Conservation (phyloP, 1,139 yeast genomes). For the Kazachstania sp. region DNA sequence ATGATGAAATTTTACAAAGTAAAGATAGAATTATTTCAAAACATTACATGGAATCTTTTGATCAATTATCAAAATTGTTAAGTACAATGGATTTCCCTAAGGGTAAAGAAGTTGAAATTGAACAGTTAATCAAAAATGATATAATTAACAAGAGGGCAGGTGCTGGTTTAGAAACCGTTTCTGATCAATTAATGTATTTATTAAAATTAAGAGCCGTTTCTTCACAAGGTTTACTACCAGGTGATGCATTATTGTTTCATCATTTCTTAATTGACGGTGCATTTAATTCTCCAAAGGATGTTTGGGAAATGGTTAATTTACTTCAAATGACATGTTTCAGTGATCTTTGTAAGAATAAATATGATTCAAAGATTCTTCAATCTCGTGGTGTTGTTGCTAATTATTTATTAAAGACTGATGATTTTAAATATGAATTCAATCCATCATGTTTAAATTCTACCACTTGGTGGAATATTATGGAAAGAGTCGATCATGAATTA, state of each 20-base stretch:
- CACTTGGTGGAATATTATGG: constrained; percentile 29
- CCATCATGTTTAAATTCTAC: constrained; percentile 23
- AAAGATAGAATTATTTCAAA: constrained; percentile 21
- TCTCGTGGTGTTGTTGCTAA: constrained; percentile 22
- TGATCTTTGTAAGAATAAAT: constrained; percentile 25
- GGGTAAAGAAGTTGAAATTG: constrained; percentile 27
- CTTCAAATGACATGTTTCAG: constrained; percentile 30
- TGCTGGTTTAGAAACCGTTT: constrained; percentile 6
- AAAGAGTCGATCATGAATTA: constrained; percentile 26
- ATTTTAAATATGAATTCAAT: constrained; percentile 27
- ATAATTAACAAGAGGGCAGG: constrained; percentile 17
- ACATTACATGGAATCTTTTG: constrained; percentile 27
- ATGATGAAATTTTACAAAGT: constrained; percentile 27
- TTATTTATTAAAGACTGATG: constrained; percentile 22
- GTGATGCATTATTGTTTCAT: constrained; percentile 28
- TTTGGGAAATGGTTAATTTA: constrained; percentile 29
- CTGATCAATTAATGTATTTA: constrained; percentile 18
- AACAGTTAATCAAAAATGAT: constrained; percentile 19
- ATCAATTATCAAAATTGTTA: constrained; percentile 26
- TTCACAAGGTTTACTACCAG: constrained; percentile 25
- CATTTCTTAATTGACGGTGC: constrained; percentile 23
- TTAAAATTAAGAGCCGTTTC: constrained; percentile 28
- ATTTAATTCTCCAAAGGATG: constrained; percentile 14
- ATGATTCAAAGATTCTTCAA: constrained; percentile 23
- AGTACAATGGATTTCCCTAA: constrained; percentile 24